These are phyloP conservation scores for Iris macrosiphon DNA, from an alignment of 106 monocot species.

Conservation along the genomic window DNA sequence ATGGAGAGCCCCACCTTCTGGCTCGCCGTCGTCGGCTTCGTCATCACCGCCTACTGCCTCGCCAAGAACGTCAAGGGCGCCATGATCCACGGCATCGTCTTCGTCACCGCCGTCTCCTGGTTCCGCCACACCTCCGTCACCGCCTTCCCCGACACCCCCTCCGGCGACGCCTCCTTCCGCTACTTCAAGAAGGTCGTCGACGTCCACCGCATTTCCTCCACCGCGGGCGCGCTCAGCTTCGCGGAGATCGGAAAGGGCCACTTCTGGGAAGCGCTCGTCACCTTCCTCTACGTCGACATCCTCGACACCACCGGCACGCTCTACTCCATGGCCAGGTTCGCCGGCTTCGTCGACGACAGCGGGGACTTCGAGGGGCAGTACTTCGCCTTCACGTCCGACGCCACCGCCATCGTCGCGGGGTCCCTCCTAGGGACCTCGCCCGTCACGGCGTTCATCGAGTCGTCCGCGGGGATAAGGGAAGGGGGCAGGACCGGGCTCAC, in stretches of 20 bases:
- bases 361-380: constrained; percentile 48
- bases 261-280: constrained; percentile 38
- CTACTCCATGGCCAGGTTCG: constrained; percentile 36
- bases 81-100: constrained; percentile 40
- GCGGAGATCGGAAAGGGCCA: neutral
- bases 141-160: constrained; percentile 19
- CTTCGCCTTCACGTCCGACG: constrained; percentile 44
- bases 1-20: constrained; percentile 48
- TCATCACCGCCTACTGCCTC: constrained; percentile 29
- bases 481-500: constrained; percentile 36
- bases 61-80: constrained; percentile 25
- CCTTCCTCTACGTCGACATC: constrained; percentile 38
- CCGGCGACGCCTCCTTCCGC: constrained; percentile 19
- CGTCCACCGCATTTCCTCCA: constrained; percentile 20
- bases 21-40: constrained; percentile 32
- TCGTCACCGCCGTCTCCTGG: constrained; percentile 38
- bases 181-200: constrained; percentile 40
- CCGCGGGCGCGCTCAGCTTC: constrained; percentile 34
- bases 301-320: constrained; percentile 39
- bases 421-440: constrained; percentile 33
- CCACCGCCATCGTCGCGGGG: constrained; percentile 20
- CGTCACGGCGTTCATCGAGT: constrained; percentile 37
- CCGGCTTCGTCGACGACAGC: constrained; percentile 31
- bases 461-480: constrained; percentile 30
- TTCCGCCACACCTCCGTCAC: constrained; percentile 38